Evolutionary conservation across 768 basidiomycete species (phyloP), one percentile per base, ranked within the genome.

Genomic region (Boletus sensibilis): DNA sequence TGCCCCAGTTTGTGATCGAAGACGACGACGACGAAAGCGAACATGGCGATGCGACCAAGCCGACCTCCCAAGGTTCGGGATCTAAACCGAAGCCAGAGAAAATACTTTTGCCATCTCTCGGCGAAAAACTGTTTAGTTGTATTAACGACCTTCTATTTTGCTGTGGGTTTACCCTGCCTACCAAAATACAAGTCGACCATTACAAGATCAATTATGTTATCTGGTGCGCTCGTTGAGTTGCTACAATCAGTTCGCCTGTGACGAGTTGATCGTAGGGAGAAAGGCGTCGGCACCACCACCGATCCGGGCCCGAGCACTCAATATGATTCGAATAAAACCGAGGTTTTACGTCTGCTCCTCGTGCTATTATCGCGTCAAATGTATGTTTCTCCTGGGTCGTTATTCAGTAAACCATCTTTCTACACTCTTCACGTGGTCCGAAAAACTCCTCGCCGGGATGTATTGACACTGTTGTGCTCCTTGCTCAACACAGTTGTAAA

Each of bases 391-490:
- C 82, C 90, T 5, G 77, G 81, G 18, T 79, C 82, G 7, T 73
- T 97, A 21, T 83, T 88, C 71, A 80, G 83, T 18, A 85, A 82
- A 51, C 88, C 90, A 0, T 89, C 90, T 3, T 78, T 83, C 42
- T 94, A 91, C 66, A 84, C 91, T 18, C 79, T 90, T 9, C 83
- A 92, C 67, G 78, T 92, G 45, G 87, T 89, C 11, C 89, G 92
- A 71, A 78, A 85, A 70, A 82, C 85, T 51, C 79, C 87, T 56
- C 81, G 93, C 53, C 83, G 89, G 41, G 83, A 94, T 63, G 87
- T 95, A n/a, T 79, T 99, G 53, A 94, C 95, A 4, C 76, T 98
- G 27, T 75, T 99, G 9, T 99, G 96, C 72, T 98, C 95, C 5
- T 75, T 97, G 43, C 76, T 99, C 56, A 99, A 99, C 68, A 96